Percentiles rank a stretch among this genome's conserved stretches.
These are phyloP conservation scores for Trametes gibbosa DNA, from an alignment of 768 basidiomycete species.

Conservation along the genomic window DNA sequence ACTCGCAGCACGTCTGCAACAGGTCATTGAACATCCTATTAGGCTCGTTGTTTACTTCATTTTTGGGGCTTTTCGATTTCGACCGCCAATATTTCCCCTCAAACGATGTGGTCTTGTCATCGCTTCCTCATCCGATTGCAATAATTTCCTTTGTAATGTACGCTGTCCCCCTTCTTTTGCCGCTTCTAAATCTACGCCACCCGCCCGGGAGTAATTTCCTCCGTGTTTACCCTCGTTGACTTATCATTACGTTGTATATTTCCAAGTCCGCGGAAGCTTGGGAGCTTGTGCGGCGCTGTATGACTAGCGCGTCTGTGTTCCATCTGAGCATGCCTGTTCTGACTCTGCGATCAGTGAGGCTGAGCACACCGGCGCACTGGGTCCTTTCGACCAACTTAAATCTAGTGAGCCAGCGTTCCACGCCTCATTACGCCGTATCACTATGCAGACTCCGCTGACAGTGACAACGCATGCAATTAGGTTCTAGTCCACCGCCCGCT, in stretches of 20 bases:
- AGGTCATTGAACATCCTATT: conserved; percentile 1
- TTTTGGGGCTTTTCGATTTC: neutral
- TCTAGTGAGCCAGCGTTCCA: neutral
- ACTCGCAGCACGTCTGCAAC: conserved; percentile 7
- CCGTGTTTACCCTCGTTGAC: neutral
- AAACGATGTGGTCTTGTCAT: neutral
- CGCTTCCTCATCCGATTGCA: neutral
- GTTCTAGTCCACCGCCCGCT: neutral
- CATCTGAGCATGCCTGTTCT: neutral
- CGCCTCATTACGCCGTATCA: neutral
- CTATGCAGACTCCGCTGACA: neutral
- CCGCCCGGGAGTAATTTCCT: neutral
- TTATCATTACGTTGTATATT: neutral
- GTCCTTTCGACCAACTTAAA: neutral
- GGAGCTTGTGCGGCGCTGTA: conserved; percentile 3
- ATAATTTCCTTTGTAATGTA: neutral
- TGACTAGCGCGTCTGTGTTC: neutral
- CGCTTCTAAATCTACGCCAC: conserved; percentile 1
- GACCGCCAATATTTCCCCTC: neutral
- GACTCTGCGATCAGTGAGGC: neutral
- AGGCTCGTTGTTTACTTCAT: neutral
- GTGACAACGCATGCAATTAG: neutral
- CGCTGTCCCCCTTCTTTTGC: neutral
- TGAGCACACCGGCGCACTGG: neutral
- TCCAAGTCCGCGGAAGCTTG: conserved; percentile 4